Base-by-base conservation (phyloP, 768 basidiomycete genomes). In the Aureoboletus auriporus region DNA sequence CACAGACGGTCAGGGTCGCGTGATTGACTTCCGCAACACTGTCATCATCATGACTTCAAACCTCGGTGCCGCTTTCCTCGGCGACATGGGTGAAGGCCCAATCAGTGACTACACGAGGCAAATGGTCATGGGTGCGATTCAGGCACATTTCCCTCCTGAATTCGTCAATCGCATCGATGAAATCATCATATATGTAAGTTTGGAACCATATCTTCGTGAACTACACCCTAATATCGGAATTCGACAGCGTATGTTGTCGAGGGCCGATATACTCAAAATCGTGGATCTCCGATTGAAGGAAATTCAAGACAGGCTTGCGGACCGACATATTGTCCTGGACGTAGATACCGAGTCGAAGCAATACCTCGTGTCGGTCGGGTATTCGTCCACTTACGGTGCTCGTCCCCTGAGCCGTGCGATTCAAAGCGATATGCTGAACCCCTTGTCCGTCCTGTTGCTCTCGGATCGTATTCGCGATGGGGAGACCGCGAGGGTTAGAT, bases 31-130 rank as follows among this genome's bases (percentile, higher is more conserved):
- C 76, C 76, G 84, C 49, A 94, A 93, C 64, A 90, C 91, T 1
- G 89, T 95, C 61, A 91, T 95, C 64, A 88, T 93, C 68, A 88
- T 95, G 83, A 95, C 93, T 5, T 92, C 89, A 42, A 97, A 97
- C 63, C 76, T 95, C 16, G 93, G 90, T 38, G 86, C 89, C 6
- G 73, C 75, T 17, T 87, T 78, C 68, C 74, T 91, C 40, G 81
- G 86, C 47, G 89, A 90, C 42, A 78, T 86, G 73, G 77, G 76
- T 4, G 81, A 84, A 51, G 89, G 89, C 5, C 73, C 80, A 0
- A 81, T 95, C 43, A 80, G 71, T 16, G 62, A 77, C 0, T 68
- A 75, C 42, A 86, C 86, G 5, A 76, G 73, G 51, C 63, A 76
- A 30, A 67, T 86, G 42, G 93, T 97, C 40, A 83, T 90, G 79